Evolutionary conservation across 192 early-diverging fungal species (phyloP).

Genomic region (Coemansia sp.): DNA sequence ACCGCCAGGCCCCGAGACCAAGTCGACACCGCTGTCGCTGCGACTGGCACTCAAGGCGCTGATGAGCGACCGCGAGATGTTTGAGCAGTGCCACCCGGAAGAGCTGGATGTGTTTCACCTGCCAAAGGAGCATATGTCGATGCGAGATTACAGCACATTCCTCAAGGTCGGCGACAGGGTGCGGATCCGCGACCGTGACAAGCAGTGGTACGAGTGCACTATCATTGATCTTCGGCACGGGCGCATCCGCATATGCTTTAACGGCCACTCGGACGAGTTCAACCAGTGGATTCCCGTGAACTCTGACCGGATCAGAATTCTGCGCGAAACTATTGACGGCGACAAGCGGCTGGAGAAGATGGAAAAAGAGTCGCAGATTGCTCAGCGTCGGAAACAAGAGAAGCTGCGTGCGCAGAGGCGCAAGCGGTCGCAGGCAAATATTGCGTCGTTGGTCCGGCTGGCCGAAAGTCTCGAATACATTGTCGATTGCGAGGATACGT

Average conservation of each 20-base stretch:
- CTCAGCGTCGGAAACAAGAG: slow-evolving; percentile 30
- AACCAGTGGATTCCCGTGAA: slow-evolving; percentile 53
- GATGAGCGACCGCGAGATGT: slow-evolving; percentile 11
- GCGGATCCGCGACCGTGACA: slow-evolving; percentile 46
- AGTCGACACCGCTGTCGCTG: slow-evolving; percentile 29
- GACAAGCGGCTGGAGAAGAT: slow-evolving; percentile 42
- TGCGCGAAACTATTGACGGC: slow-evolving; percentile 31
- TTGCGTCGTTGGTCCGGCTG: slow-evolving; percentile 34
- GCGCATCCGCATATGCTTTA: slow-evolving; percentile 44
- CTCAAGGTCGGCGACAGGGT: slow-evolving; percentile 41
- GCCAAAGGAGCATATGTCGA: slow-evolving; percentile 49
- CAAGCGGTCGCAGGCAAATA: slow-evolving; percentile 15
- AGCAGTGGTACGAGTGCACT: slow-evolving; percentile 53
- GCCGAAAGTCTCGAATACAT: slow-evolving; percentile 54
- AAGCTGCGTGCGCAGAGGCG: slow-evolving; percentile 24
- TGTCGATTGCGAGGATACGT: slow-evolving; percentile 16
- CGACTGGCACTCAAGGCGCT: slow-evolving; percentile 33
- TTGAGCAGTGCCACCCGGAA: slow-evolving; percentile 14
- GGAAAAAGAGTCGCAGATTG: slow-evolving; percentile 24
- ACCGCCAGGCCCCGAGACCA: slow-evolving; percentile 26
- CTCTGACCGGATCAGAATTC: slow-evolving; percentile 49
- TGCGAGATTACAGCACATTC: slow-evolving; percentile 47
- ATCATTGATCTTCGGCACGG: slow-evolving; percentile 48
- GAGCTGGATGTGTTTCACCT: slow-evolving; percentile 36
- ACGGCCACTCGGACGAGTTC: slow-evolving; percentile 32